A percentile compares a stretch with the other conserved stretches of the same genome.
Conservation (phyloP, 139 green algal genomes). For the Micractinium sp. region DNA sequence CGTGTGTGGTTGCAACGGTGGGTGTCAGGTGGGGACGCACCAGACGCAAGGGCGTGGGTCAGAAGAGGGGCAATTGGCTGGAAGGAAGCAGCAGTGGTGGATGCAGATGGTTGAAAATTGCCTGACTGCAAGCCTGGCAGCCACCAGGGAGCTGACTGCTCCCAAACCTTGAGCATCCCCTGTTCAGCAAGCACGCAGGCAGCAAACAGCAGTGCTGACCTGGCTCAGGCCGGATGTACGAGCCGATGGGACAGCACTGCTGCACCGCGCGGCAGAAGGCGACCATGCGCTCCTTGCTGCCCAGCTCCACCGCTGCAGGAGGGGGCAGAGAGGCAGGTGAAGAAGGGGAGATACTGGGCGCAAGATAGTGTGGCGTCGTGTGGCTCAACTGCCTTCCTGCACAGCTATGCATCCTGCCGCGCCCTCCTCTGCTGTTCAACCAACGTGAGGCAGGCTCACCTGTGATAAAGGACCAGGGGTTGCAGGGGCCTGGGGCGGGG, state of each 20-base stretch:
- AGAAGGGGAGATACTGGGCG: background rate
- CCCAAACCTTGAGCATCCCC: too few species aligned
- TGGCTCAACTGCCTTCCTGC: background rate
- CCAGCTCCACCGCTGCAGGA: slow-evolving; percentile 77
- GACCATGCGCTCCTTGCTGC: slow-evolving; percentile 71
- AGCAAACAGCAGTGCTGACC: slow-evolving; percentile 47
- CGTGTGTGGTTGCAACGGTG: background rate
- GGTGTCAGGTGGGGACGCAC: background rate
- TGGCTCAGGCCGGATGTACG: slow-evolving; percentile 86
- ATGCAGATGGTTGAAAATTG: too few species aligned
- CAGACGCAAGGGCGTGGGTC: background rate
- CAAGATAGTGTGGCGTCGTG: background rate
- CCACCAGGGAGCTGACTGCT: background rate
- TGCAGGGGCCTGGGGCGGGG: slow-evolving; percentile 49
- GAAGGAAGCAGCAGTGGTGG: background rate
- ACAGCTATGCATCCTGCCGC: background rate
- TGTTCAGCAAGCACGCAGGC: background rate
- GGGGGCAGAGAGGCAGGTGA: background rate
- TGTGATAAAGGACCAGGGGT: slow-evolving; percentile 76
- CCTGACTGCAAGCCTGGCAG: too few species aligned
- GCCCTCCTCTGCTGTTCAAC: background rate
- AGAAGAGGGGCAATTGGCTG: background rate
- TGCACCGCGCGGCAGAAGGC: slow-evolving; percentile 91
- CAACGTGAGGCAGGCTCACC: background rate
- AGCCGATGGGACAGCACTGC: slow-evolving; percentile 81